These are phyloP conservation scores for Clarireedia sp. DNA, from an alignment of 2,329 filamentous ascomycete genomes.

Conservation along the genomic window DNA sequence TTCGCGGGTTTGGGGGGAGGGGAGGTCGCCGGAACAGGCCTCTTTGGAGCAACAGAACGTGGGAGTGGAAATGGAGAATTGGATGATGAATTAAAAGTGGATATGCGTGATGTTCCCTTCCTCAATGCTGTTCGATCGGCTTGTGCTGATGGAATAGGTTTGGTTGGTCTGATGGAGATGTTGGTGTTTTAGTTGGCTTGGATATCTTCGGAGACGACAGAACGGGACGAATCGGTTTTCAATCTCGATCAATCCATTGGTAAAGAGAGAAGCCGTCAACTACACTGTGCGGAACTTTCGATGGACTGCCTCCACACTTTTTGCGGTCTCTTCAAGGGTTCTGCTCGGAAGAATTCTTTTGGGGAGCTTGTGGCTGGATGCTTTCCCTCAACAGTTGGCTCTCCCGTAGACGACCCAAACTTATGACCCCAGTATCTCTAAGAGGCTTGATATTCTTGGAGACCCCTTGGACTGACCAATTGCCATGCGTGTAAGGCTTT, in stretches of 20 bases:
- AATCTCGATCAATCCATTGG: not conserved
- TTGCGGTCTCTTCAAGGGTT: not conserved
- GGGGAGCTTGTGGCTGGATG: slow-evolving; percentile 5
- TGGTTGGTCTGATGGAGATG: not conserved
- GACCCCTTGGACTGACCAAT: not conserved
- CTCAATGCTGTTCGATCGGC: not conserved
- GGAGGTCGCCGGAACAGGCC: not conserved
- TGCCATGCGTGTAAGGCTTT: slow-evolving; percentile 1
- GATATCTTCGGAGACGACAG: not conserved
- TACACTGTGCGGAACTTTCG: not conserved
- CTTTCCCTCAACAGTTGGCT: not conserved
- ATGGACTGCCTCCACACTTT: not conserved
- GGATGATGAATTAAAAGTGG: not conserved
- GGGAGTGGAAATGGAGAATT: not conserved
- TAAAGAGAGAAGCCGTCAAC: not conserved
- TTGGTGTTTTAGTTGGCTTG: not conserved
- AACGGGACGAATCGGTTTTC: not conserved
- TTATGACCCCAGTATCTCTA: not conserved
- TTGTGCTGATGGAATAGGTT: not conserved
- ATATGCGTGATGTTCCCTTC: not conserved
- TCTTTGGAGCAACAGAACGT: not conserved
- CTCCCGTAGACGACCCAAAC: slow-evolving; percentile 5
- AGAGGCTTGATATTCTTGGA: slow-evolving; percentile 3
- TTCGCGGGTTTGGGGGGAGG: not conserved
- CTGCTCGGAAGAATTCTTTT: not conserved